These are phyloP conservation scores for Thalassiosira profunda DNA, from an alignment of 108 stramenopile genomes.

Conservation along the genomic window DNA sequence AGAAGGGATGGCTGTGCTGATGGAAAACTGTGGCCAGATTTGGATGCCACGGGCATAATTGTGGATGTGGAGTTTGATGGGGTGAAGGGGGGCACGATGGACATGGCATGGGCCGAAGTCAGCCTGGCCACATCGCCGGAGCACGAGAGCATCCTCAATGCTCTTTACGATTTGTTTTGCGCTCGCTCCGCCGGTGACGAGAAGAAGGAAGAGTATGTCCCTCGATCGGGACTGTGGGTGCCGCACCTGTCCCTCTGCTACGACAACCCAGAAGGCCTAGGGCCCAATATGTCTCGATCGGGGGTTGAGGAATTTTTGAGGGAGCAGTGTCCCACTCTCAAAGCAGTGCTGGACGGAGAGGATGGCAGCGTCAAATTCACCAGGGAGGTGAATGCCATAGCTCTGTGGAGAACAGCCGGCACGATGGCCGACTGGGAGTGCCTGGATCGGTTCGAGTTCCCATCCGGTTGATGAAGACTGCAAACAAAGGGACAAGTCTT, in stretches of 20 bases:
- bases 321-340: slow-evolving; percentile 25
- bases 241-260: slow-evolving; percentile 49
- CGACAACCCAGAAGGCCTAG: slow-evolving; percentile 42
- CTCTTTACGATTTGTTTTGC: slow-evolving; percentile 23
- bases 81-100: slow-evolving; percentile 41
- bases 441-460: slow-evolving; percentile 38
- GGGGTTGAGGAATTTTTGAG: slow-evolving; percentile 19
- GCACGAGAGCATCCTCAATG: slow-evolving; percentile 33
- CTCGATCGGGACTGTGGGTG: slow-evolving; percentile 31
- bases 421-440: slow-evolving; percentile 35
- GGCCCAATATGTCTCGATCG: slow-evolving; percentile 11
- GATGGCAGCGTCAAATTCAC: slow-evolving; percentile 4
- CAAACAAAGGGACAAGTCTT: too few species aligned
- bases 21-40: slow-evolving; percentile 33
- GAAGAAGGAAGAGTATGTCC: slow-evolving; percentile 9
- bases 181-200: neutral
- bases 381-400: slow-evolving; percentile 25
- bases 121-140: slow-evolving; percentile 30
- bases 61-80: slow-evolving; percentile 38
- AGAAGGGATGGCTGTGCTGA: neutral
- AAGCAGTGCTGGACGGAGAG: slow-evolving; percentile 1
- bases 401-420: slow-evolving; percentile 40
- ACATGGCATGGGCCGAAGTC: slow-evolving; percentile 53
- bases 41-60: slow-evolving; percentile 24
- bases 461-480: too few species aligned